Conservation (phyloP, 805 yeast species). For the Yamadazyma ubonensis region DNA sequence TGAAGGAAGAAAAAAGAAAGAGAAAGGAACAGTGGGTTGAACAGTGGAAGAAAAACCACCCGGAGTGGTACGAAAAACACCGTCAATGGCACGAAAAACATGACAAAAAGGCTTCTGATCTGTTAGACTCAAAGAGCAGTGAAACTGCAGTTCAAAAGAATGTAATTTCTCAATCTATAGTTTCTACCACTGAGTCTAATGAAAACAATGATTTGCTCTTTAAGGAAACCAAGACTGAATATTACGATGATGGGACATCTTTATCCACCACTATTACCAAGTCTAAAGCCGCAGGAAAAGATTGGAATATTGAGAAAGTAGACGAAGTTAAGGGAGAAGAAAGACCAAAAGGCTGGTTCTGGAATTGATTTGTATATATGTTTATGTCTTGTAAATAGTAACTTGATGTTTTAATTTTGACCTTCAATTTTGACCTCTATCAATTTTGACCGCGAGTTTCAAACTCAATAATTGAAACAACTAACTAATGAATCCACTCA, state of each 20-base stretch:
- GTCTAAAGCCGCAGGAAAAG: constrained; percentile 28
- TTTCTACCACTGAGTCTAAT: constrained; percentile 15
- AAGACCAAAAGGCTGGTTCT: constrained; percentile 23
- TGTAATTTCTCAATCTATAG: constrained; percentile 12
- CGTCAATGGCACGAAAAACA: neutral
- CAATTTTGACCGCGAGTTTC: neutral
- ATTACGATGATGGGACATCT: constrained; percentile 38
- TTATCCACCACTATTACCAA: constrained; percentile 28
- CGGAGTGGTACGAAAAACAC: constrained; percentile 1
- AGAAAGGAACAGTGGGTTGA: constrained; percentile 1
- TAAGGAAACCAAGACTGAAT: constrained; percentile 33
- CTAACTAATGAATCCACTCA: constrained; percentile 41
- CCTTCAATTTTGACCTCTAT: too few species aligned
- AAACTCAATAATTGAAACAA: neutral
- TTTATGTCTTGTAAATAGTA: neutral
- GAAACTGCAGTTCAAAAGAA: neutral
- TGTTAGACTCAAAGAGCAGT: neutral
- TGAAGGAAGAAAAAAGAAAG: constrained; percentile 28
- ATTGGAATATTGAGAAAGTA: constrained; percentile 29
- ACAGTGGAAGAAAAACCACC: constrained; percentile 2
- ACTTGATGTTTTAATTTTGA: too few species aligned
- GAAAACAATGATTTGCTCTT: constrained; percentile 28
- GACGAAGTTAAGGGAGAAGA: constrained; percentile 23
- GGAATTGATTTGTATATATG: constrained; percentile 15
- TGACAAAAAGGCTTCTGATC: neutral